phyloP scores from a whole-genome alignment of 208 protist species.

The Porcisia hertigi region DNA sequence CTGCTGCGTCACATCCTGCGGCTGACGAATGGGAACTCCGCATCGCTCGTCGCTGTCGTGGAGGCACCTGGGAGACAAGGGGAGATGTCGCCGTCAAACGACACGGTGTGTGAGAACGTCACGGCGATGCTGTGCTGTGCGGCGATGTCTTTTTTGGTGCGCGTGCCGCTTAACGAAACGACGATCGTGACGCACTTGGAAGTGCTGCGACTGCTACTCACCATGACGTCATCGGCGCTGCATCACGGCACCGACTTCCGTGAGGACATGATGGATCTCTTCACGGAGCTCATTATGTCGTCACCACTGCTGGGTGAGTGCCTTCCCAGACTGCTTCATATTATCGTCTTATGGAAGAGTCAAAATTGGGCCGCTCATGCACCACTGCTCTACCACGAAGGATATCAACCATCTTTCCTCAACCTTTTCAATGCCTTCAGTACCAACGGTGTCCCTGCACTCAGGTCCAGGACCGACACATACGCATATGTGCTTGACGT shows the following conservation, averaged over 20 bases:
- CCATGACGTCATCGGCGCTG: slow-evolving; percentile 76
- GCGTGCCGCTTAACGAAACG: slow-evolving; percentile 30
- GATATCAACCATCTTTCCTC: slow-evolving; percentile 33
- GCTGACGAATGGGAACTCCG: slow-evolving; percentile 35
- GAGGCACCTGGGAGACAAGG: slow-evolving; percentile 13
- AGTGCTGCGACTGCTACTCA: slow-evolving; percentile 64
- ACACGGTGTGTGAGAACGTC: slow-evolving; percentile 15
- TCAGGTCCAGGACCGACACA: not conserved
- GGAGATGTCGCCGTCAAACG: not conserved
- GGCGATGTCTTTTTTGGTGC: slow-evolving; percentile 48
- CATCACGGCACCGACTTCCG: slow-evolving; percentile 62
- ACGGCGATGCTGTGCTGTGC: slow-evolving; percentile 43
- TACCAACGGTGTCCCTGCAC: not conserved
- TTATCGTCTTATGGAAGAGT: slow-evolving; percentile 58
- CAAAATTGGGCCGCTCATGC: slow-evolving; percentile 10
- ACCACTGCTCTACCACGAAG: slow-evolving; percentile 48
- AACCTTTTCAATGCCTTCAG: slow-evolving; percentile 49
- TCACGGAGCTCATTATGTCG: slow-evolving; percentile 75
- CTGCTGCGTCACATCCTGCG: slow-evolving; percentile 58
- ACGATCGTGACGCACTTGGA: slow-evolving; percentile 59
- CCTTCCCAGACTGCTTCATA: slow-evolving; percentile 45
- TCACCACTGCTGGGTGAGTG: slow-evolving; percentile 39
- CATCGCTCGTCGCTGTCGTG: slow-evolving; percentile 40
- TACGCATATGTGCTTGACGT: slow-evolving; percentile 22
- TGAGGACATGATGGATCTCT: slow-evolving; percentile 67